phyloP scores from a whole-genome alignment of 345 rosid species.

The Eutrema yunnanense region DNA sequence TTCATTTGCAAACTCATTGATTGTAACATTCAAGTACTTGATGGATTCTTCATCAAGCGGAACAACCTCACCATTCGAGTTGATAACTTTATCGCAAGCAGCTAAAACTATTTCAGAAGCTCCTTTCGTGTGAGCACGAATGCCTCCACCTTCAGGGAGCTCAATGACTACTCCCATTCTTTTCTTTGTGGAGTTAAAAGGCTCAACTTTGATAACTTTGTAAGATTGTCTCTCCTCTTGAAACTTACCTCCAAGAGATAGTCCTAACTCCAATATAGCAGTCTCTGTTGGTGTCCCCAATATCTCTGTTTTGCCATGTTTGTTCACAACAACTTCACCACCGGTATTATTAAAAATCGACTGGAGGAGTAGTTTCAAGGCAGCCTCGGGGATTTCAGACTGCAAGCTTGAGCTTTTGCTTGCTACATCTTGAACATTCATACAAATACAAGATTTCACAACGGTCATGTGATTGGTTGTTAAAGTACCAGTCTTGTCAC shows the following conservation, averaged over 20 bases:
- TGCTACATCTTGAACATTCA: constrained; percentile 48
- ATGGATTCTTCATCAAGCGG: constrained; percentile 56
- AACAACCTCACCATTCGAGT: constrained; percentile 60
- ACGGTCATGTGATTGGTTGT: constrained; percentile 93
- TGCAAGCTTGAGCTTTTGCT: constrained; percentile 32
- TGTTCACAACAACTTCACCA: constrained; percentile 71
- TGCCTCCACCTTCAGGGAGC: constrained; percentile 48
- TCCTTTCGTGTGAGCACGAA: constrained; percentile 71
- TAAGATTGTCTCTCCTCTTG: constrained; percentile 47
- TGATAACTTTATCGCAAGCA: constrained; percentile 65
- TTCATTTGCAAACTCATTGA: constrained; percentile 72
- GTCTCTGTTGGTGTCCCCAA: constrained; percentile 87
- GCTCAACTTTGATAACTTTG: constrained; percentile 71
- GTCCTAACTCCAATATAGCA: constrained; percentile 72
- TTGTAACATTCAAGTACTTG: constrained; percentile 51
- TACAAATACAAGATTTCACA: constrained; percentile 78
- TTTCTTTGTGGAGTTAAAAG: constrained; percentile 86
- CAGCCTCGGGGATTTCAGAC: constrained; percentile 56
- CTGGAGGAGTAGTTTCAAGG: constrained; percentile 51
- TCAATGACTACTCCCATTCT: constrained; percentile 81
- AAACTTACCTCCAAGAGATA: constrained; percentile 77
- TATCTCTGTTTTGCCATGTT: constrained; percentile 65
- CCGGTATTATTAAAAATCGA: constrained; percentile 81
- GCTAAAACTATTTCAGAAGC: constrained; percentile 91
- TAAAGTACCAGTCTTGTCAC: constrained; percentile 89